Base-by-base conservation (phyloP, 2,329 filamentous ascomycete species). In the Fusarium sp. region DNA sequence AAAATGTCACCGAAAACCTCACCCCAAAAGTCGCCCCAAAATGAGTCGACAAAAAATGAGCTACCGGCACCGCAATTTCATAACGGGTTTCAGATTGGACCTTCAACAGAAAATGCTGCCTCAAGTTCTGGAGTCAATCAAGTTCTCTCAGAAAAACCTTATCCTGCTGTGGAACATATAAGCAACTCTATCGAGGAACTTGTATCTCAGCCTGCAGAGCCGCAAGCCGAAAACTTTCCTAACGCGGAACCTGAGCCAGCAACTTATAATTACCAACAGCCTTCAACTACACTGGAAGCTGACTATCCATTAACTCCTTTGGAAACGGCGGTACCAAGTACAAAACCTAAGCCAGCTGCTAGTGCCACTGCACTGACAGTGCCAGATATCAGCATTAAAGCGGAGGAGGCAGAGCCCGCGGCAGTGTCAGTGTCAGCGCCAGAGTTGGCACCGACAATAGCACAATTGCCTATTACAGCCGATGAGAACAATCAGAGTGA, bases 1-100 rank as follows among this genome's bases (percentile, higher is more conserved):
- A 71, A 74, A 56, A 63, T 72, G 21, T 59, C 68, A 21, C 60
- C 63, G 28, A 70, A 69, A 73, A 47, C 71, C 61, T 62, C 63
- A 48, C 45, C 46, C 28, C 48, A 51, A 43, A 63, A 48, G 18
- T 65, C 62, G 11, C 53, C 62, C 23, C 47, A 68, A 30, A 62
- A 55, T 41, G 63, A 68, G 30, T 51, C 67, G 25, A 42, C 43
- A 25, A 68, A 67, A 71, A 72, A 62, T 61, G 59, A 53, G 41
- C 41, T 51, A 21, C 25, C 55, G 30, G 60, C 69, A 18, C 69
- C 67, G 41, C 66, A 59, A 48, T 16, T 63, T 28, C 50, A 18
- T 21, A 27, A 41, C 20, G 42, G 12, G 41, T 42, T 48, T 27
- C 60, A 55, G 21, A 42, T 23, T 47, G 49, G 61, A 23, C 51